A percentile compares a stretch with the other conserved stretches of the same genome.
phyloP scores from a whole-genome alignment of 2,329 filamentous ascomycete genomes.

The Colletotrichum tropicicola region DNA sequence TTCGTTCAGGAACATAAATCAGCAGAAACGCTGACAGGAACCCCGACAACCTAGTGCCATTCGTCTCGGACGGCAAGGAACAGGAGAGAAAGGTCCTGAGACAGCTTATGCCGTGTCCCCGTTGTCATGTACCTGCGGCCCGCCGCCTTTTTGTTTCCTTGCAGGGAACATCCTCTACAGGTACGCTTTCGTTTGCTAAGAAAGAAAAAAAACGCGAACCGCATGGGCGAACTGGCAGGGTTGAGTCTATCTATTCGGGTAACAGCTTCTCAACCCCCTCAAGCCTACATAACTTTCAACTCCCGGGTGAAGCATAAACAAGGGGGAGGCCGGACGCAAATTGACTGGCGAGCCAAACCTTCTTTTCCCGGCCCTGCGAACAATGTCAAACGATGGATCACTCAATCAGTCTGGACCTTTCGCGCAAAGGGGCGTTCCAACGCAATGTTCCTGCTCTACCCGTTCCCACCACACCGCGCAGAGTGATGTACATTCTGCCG shows the following conservation, averaged over 20 bases:
- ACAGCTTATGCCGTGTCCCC: conserved; percentile 3
- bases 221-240: not conserved
- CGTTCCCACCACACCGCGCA: not conserved
- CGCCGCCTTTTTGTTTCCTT: not conserved
- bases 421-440: not conserved
- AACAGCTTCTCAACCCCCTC: no score
- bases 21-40: conserved; percentile 27
- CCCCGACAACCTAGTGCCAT: not conserved
- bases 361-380: not conserved
- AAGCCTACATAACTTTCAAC: no score
- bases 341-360: conserved; percentile 6
- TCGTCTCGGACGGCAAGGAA: not conserved
- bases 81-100: not conserved
- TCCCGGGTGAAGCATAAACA: no score
- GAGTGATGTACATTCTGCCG: not conserved
- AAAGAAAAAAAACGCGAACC: not conserved
- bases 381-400: not conserved
- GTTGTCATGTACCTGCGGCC: not conserved
- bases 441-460: not conserved
- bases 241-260: no score
- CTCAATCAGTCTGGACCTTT: not conserved
- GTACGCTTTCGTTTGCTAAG: not conserved
- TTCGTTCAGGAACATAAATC: not conserved
- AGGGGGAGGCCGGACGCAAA: no score
- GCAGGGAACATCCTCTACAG: not conserved